Evolutionary conservation across 495 filamentous ascomycete species (phyloP).

Genomic region (Xylaria sp.): DNA sequence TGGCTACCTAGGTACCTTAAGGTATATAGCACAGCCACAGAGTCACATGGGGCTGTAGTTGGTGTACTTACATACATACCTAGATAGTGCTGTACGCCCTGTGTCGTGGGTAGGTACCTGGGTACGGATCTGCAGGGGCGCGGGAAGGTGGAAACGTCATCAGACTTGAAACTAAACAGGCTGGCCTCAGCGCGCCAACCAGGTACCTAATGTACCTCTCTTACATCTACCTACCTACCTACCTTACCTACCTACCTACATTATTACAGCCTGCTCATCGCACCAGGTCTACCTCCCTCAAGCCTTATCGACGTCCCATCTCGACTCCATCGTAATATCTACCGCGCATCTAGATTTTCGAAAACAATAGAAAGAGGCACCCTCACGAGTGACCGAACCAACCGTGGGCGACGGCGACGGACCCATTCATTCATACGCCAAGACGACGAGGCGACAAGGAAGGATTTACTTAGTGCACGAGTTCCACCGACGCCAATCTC

Average conservation of each 20-base stretch:
- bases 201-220: not conserved
- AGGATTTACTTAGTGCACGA: not conserved
- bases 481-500: conserved; percentile 16
- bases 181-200: conserved; percentile 16
- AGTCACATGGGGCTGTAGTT: not conserved
- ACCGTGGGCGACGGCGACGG: too few species aligned
- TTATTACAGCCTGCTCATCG: not conserved
- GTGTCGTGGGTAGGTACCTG: not conserved
- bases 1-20: too few species aligned
- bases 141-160: conserved; percentile 9
- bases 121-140: conserved; percentile 3
- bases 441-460: not conserved
- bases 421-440: not conserved
- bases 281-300: not conserved
- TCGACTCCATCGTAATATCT: not conserved
- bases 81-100: not conserved
- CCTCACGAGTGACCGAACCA: not conserved
- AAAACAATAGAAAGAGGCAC: not conserved
- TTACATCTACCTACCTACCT: not conserved
- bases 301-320: not conserved
- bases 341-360: not conserved
- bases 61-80: not conserved
- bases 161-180: conserved; percentile 16
- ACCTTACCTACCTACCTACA: not conserved
- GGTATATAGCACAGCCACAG: too few species aligned